phyloP scores from a whole-genome alignment of 108 stramenopile species.

The Skeletonema menzelii region DNA sequence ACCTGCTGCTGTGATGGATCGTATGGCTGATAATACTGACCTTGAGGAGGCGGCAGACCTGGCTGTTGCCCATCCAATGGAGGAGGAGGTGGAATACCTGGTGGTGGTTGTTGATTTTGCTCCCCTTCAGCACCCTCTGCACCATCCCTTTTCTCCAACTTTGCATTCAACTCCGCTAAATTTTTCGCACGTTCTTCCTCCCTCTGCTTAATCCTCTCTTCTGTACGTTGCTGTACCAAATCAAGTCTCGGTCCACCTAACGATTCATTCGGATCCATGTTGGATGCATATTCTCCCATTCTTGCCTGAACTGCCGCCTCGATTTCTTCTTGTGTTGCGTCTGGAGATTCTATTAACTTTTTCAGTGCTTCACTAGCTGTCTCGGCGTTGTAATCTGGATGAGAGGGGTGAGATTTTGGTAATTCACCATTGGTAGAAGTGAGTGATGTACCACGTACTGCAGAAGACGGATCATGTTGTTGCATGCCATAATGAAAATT shows the following conservation, averaged over 20 bases:
- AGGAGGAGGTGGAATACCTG: neutral
- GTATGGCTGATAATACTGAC: neutral
- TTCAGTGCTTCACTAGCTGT: neutral
- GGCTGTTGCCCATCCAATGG: neutral
- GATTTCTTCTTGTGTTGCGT: neutral
- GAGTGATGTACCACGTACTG: neutral
- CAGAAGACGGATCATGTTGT: neutral
- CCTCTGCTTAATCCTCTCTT: neutral
- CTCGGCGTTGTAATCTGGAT: neutral
- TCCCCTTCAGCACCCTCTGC: neutral
- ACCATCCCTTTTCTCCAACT: neutral
- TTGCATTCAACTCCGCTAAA: neutral
- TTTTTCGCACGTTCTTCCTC: neutral
- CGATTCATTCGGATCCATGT: neutral
- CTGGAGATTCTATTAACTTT: neutral
- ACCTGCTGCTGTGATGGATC: conserved; percentile 2
- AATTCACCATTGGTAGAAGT: neutral
- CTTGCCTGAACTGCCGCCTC: neutral
- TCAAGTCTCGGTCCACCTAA: neutral
- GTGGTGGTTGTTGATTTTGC: neutral
- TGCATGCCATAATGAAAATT: conserved; percentile 1
- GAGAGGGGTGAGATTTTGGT: conserved; percentile 1
- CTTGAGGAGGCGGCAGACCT: neutral
- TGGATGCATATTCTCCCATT: neutral
- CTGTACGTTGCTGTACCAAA: neutral